Base-by-base conservation (phyloP, 1,284 basidiomycete genomes). In the Pyrrhoderma lamaoense region DNA sequence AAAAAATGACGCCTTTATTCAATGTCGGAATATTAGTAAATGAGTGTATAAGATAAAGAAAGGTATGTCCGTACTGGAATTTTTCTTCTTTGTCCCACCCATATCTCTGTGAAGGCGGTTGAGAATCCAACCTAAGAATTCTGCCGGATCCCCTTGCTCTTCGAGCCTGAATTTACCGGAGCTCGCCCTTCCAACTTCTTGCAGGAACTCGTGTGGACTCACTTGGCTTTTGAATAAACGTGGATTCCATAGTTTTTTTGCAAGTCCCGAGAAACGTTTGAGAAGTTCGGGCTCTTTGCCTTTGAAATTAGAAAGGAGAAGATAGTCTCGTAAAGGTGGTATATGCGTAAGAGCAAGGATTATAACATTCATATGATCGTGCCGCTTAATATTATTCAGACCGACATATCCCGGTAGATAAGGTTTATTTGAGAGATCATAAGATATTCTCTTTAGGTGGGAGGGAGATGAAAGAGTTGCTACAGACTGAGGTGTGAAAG, bases 331-430 rank as follows among this genome's bases (percentile, higher is more conserved):
- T 47, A 99, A 69, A 1, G 93, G 92, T 27, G 85, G 73, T 45
- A 99, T 83, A 67, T 99, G 96, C 16, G 94, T 78, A 18, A 99
- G 77, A 4, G 91, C 82, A 59, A 99, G 95, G 45, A 99, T 85
- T 58, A 99, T 84, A 57, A 96, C 94, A 66, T 99, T 99, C 79
- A 97, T 86, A 64, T 97, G 93, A 65, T 98, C 95, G 66, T 97
- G 97, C 58, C 80, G 76, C 66, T 95, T 95, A 70, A 99, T 94
- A 65, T 99, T 93, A 74, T 99, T 99, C 44, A 99, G 73, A 40
- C 96, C 96, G 59, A 99, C 82, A 67, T 92, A 98, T 2, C 96
- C 96, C 36, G 95, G 90, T 44, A 89, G 70, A 68, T 99, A 99
- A 21, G 88, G 75, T 56, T 83, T 83, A 31, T 81, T 81, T 3